These are phyloP conservation scores for Starmerella khaoyaiensis DNA, from an alignment of 805 yeast species.

Conservation along the genomic window DNA sequence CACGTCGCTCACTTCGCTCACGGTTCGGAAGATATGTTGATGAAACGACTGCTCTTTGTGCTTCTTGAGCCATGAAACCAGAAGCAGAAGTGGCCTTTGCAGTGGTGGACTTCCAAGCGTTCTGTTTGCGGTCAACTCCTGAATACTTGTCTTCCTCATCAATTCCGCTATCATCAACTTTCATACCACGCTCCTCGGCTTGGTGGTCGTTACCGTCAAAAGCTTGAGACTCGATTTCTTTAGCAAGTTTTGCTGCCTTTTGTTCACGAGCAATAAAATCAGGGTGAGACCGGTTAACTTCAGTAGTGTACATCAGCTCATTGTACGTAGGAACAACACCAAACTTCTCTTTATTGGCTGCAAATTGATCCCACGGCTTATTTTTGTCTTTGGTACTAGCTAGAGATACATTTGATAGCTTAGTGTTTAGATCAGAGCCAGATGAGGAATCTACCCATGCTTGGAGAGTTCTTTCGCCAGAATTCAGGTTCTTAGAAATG, in stretches of 20 bases:
- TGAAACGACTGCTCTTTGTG: constrained; percentile 21
- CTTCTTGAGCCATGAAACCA: constrained; percentile 14
- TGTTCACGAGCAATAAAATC: constrained; percentile 51
- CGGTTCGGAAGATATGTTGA: constrained; percentile 23
- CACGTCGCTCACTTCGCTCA: constrained; percentile 27
- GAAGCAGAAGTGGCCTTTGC: neutral
- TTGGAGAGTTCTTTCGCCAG: constrained; percentile 57
- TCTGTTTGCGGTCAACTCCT: constrained; percentile 54
- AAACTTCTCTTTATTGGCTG: constrained; percentile 76
- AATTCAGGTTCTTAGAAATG: constrained; percentile 41
- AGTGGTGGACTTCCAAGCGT: neutral
- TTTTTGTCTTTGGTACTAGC: constrained; percentile 4
- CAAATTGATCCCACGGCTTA: constrained; percentile 79
- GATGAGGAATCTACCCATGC: constrained; percentile 55
- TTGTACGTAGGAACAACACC: constrained; percentile 77
- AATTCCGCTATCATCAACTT: constrained; percentile 65
- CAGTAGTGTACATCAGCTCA: constrained; percentile 79
- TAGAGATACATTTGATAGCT: constrained; percentile 10
- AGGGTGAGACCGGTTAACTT: constrained; percentile 55
- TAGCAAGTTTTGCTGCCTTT: constrained; percentile 67
- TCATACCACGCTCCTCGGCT: constrained; percentile 80
- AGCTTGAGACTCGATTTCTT: constrained; percentile 62
- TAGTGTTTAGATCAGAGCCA: constrained; percentile 12
- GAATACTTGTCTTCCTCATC: constrained; percentile 96
- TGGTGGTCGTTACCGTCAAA: constrained; percentile 60